phyloP scores from a whole-genome alignment of 1,139 yeast genomes.

The Blastobotrys buckinghamii region DNA sequence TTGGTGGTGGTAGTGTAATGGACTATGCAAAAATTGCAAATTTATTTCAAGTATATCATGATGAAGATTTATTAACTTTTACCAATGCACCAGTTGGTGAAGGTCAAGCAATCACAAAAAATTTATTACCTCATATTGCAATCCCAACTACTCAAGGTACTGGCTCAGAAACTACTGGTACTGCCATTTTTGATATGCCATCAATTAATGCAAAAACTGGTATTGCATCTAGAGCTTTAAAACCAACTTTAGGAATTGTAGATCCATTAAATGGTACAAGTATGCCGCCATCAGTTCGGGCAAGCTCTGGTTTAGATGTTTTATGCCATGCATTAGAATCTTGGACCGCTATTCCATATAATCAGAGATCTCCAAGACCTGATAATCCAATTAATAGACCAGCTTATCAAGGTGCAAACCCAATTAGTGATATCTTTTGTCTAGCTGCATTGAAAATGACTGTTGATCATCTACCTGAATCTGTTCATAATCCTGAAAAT shows the following conservation, averaged over 20 bases:
- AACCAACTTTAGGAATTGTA: conserved; percentile 37
- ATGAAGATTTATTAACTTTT: conserved; percentile 36
- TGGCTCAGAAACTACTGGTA: conserved; percentile 43
- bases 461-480: conserved; percentile 37
- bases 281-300: conserved; percentile 40
- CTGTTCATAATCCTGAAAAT: conserved; percentile 36
- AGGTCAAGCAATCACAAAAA: conserved; percentile 34
- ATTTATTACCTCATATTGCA: conserved; percentile 38
- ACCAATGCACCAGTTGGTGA: conserved; percentile 41
- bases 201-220: conserved; percentile 35
- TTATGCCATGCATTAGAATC: conserved; percentile 42
- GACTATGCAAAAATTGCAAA: conserved; percentile 40
- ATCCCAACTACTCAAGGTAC: conserved; percentile 43
- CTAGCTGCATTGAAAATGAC: conserved; percentile 36
- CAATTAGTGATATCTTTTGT: conserved; percentile 38
- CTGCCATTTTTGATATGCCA: conserved; percentile 37
- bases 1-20: conserved; percentile 41
- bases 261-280: conserved; percentile 39
- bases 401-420: conserved; percentile 41
- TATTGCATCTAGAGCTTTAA: conserved; percentile 36
- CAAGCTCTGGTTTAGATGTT: conserved; percentile 41
- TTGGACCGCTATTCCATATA: conserved; percentile 39
- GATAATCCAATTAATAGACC: conserved; percentile 36
- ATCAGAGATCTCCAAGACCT: conserved; percentile 37
- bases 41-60: conserved; percentile 35